These are phyloP conservation scores for Aspergillus clavatus DNA, from an alignment of 2,329 filamentous ascomycete genomes.

Conservation along the genomic window DNA sequence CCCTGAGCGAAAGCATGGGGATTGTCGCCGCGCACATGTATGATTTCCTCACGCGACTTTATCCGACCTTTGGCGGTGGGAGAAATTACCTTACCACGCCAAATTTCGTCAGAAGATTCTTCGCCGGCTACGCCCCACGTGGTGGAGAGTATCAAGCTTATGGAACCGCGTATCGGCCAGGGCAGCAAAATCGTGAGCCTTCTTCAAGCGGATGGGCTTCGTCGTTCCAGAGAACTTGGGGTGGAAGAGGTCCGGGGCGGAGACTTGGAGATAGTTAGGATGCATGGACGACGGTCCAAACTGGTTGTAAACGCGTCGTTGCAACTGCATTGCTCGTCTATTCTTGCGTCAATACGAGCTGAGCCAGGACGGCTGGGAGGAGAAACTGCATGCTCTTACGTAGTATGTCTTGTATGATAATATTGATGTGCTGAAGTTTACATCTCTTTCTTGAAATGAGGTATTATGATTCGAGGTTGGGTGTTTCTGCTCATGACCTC, in stretches of 20 bases:
- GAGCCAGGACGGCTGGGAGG: too few relatives aligned
- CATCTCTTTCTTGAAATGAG: too few relatives aligned
- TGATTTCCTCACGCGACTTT: constrained; percentile 83
- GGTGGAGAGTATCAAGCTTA: constrained; percentile 50
- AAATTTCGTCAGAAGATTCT: constrained; percentile 62
- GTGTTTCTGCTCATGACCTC: too few relatives aligned
- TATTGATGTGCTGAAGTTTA: too few relatives aligned
- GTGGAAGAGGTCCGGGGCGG: constrained; percentile 37
- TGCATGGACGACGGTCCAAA: neutral
- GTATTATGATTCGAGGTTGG: too few relatives aligned
- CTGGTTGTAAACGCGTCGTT: too few relatives aligned
- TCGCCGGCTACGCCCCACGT: constrained; percentile 47
- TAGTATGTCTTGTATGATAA: too few relatives aligned
- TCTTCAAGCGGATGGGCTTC: constrained; percentile 27
- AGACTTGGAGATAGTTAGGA: constrained; percentile 36
- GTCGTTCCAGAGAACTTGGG: constrained; percentile 34
- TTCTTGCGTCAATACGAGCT: too few relatives aligned
- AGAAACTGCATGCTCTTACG: too few relatives aligned
- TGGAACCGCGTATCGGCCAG: constrained; percentile 56
- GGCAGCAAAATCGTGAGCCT: constrained; percentile 17
- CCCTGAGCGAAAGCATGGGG: constrained; percentile 67
- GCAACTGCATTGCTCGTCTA: too few relatives aligned
- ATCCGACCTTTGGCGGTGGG: constrained; percentile 83
- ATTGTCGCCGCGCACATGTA: constrained; percentile 82
- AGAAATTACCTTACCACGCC: constrained; percentile 72